Conservation (phyloP, 192 early-diverging fungal species). For the Podila epicladia region DNA sequence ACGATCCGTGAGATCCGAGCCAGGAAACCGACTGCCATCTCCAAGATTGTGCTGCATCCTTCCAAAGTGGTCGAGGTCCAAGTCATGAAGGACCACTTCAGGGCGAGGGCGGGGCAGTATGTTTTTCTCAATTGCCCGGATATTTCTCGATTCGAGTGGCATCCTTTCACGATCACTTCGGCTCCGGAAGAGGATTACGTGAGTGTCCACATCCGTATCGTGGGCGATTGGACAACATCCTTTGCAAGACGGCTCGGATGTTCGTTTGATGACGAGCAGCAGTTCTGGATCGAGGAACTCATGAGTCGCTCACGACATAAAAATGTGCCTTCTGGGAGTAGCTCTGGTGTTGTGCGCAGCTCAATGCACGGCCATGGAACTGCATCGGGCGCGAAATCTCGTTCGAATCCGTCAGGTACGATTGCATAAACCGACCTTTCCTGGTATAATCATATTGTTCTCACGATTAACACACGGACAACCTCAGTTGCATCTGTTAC, state of each 20-base stretch:
- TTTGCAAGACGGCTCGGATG: slow-evolving; percentile 69
- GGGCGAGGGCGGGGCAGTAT: slow-evolving; percentile 74
- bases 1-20: slow-evolving; percentile 77
- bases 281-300: slow-evolving; percentile 15
- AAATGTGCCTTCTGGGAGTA: slow-evolving; percentile 53
- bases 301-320: background rate
- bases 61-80: slow-evolving; percentile 83
- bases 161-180: slow-evolving; percentile 81
- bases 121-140: slow-evolving; percentile 77
- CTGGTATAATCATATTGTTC: background rate
- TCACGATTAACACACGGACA: background rate
- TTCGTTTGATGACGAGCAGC: slow-evolving; percentile 39
- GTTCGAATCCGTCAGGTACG: background rate
- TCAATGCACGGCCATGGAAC: background rate
- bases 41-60: slow-evolving; percentile 86
- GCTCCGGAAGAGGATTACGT: slow-evolving; percentile 80
- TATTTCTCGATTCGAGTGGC: slow-evolving; percentile 78
- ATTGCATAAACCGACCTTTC: background rate
- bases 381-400: background rate
- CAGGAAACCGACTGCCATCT: slow-evolving; percentile 70
- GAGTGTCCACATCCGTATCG: slow-evolving; percentile 78
- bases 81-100: slow-evolving; percentile 60
- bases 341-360: slow-evolving; percentile 68
- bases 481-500: background rate
- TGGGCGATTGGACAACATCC: slow-evolving; percentile 74